Conservation (phyloP, 768 basidiomycete species). For the Leucocoprinus birnbaumii region DNA sequence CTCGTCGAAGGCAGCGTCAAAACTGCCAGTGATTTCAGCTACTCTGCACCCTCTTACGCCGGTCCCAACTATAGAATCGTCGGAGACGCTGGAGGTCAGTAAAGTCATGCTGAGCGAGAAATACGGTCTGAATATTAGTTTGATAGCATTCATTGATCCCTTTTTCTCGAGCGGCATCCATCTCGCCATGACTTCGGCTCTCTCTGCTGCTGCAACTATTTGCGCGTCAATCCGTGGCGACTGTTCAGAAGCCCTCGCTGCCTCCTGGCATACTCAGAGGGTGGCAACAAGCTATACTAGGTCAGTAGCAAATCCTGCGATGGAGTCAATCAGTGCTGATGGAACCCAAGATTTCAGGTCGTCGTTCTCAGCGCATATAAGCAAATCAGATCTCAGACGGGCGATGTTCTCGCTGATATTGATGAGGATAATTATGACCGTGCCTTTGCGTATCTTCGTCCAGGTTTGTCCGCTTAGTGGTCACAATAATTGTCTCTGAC, state of each 20-base stretch:
- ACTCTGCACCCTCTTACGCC: conserved; percentile 56
- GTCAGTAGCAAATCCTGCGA: conserved; percentile 22
- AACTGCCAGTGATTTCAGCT: conserved; percentile 61
- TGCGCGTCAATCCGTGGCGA: conserved; percentile 52
- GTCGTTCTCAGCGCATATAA: conserved; percentile 74
- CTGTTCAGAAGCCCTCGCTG: conserved; percentile 43
- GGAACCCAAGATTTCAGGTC: conserved; percentile 50
- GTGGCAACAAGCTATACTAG: conserved; percentile 59
- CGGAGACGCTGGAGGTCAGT: conserved; percentile 65
- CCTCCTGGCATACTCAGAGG: conserved; percentile 53
- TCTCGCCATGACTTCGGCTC: conserved; percentile 58
- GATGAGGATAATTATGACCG: conserved; percentile 70
- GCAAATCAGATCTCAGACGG: conserved; percentile 60
- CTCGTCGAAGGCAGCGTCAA: conserved; percentile 42
- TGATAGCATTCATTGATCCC: conserved; percentile 58
- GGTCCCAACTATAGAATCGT: conserved; percentile 54
- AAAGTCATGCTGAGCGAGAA: not conserved
- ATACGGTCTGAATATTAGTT: conserved; percentile 2
- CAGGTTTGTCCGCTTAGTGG: conserved; percentile 35
- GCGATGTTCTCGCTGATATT: conserved; percentile 56
- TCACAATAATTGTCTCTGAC: not conserved
- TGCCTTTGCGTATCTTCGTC: conserved; percentile 60
- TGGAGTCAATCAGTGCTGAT: conserved; percentile 2
- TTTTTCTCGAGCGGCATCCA: conserved; percentile 69
- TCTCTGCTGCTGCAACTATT: conserved; percentile 55